These are phyloP conservation scores for Lolium multiflorum DNA, from an alignment of 176 grass and related monocot species.

Conservation along the genomic window DNA sequence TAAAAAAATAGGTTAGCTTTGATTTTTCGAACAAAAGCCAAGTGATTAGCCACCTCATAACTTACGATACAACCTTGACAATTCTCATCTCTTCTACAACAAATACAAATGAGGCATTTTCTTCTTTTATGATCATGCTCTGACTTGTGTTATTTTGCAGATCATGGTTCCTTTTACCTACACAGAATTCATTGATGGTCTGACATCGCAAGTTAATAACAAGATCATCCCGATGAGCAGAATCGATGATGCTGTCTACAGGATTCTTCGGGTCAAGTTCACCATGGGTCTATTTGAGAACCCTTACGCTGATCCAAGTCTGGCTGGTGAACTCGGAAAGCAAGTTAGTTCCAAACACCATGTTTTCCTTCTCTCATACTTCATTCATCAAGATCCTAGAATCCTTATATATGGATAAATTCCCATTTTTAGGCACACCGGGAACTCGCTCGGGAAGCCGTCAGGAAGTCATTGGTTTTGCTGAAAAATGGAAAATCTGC, in stretches of 20 bases:
- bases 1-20: not conserved
- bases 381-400: not conserved
- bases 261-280: slow-evolving; percentile 76
- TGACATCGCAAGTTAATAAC: slow-evolving; percentile 14
- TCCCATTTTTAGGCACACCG: slow-evolving; percentile 54
- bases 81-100: not conserved
- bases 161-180: slow-evolving; percentile 28
- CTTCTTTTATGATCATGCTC: not conserved
- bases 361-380: not conserved
- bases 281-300: slow-evolving; percentile 75
- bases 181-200: slow-evolving; percentile 38
- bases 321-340: slow-evolving; percentile 57
- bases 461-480: slow-evolving; percentile 75
- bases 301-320: slow-evolving; percentile 62
- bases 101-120: not conserved
- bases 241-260: slow-evolving; percentile 72
- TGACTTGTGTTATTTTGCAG: not conserved
- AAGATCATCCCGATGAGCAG: slow-evolving; percentile 55
- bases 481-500: slow-evolving; percentile 69
- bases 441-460: slow-evolving; percentile 62
- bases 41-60: not conserved
- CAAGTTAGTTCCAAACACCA: slow-evolving; percentile 4
- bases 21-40: not conserved
- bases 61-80: not conserved
- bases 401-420: not conserved